These are phyloP conservation scores for Exophiala phaeomuriformis DNA, from an alignment of 2,329 filamentous ascomycete species.

Conservation along the genomic window DNA sequence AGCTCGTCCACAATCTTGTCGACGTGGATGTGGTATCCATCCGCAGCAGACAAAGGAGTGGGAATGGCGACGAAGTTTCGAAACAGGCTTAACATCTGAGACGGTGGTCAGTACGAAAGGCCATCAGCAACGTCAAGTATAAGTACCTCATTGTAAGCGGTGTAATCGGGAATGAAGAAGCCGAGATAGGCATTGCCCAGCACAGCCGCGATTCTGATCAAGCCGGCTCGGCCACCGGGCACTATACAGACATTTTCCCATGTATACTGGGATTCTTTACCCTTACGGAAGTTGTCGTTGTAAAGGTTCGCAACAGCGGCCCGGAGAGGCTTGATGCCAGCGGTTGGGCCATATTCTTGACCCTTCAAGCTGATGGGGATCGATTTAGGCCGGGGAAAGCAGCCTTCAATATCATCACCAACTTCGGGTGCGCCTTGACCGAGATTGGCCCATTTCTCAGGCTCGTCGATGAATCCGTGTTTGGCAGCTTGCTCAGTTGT, in stretches of 20 bases:
- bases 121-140: background rate
- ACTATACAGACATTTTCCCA: constrained; percentile 98
- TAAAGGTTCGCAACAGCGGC: constrained; percentile 87
- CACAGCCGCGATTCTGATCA: constrained; percentile 92
- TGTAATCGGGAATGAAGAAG: constrained; percentile 94
- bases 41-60: constrained; percentile 72
- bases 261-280: constrained; percentile 81
- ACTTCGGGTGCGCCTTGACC: constrained; percentile 92
- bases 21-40: constrained; percentile 87
- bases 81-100: constrained; percentile 78
- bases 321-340: constrained; percentile 83
- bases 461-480: constrained; percentile 78
- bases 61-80: constrained; percentile 87
- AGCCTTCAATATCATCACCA: constrained; percentile 84
- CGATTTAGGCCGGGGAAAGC: constrained; percentile 70
- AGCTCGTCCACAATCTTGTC: constrained; percentile 92
- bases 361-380: constrained; percentile 73
- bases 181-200: constrained; percentile 85
- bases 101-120: background rate
- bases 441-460: constrained; percentile 80
- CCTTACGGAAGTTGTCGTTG: constrained; percentile 84
- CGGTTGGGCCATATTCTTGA: constrained; percentile 86
- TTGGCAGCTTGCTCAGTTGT: constrained; percentile 63
- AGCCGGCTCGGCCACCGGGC: constrained; percentile 71
- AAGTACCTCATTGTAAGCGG: constrained; percentile 73